These are phyloP conservation scores for Xylariaceae sp. DNA, from an alignment of 2,329 filamentous ascomycete species.

Conservation along the genomic window DNA sequence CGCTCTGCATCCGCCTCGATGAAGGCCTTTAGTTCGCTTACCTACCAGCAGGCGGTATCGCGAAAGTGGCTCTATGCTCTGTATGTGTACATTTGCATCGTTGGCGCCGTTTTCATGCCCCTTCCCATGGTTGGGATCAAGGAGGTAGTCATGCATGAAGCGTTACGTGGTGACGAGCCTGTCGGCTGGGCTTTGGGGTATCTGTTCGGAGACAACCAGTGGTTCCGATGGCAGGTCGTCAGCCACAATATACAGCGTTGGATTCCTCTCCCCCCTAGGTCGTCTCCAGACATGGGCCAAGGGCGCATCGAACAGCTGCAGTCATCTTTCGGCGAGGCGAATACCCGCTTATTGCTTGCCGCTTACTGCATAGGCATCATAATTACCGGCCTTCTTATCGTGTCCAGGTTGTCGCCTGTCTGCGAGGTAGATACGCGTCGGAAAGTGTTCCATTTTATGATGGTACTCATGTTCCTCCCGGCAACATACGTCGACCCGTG, in stretches of 20 bases:
- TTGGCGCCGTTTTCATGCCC: slow-evolving; percentile 56
- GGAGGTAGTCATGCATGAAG: slow-evolving; percentile 59
- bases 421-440: slow-evolving; percentile 93
- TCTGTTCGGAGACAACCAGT: slow-evolving; percentile 70
- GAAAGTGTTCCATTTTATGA: slow-evolving; percentile 98
- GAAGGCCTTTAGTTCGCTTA: slow-evolving; percentile 73
- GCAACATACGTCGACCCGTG: slow-evolving; percentile 80
- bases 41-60: slow-evolving; percentile 66
- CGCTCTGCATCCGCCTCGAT: slow-evolving; percentile 59
- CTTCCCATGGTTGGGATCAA: slow-evolving; percentile 55
- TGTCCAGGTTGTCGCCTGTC: slow-evolving; percentile 67
- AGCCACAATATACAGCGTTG: slow-evolving; percentile 65
- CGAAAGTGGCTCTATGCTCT: slow-evolving; percentile 80
- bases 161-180: slow-evolving; percentile 69
- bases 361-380: slow-evolving; percentile 71
- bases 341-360: slow-evolving; percentile 70
- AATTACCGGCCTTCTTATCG: slow-evolving; percentile 63
- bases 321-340: slow-evolving; percentile 65
- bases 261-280: slow-evolving; percentile 62
- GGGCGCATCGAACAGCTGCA: slow-evolving; percentile 65
- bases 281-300: slow-evolving; percentile 17
- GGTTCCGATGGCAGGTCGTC: slow-evolving; percentile 67
- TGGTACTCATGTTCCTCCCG: slow-evolving; percentile 92
- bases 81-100: slow-evolving; percentile 67
- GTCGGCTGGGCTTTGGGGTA: slow-evolving; percentile 92